Conservation (phyloP, 805 yeast species). For the Pichia occidentalis region DNA sequence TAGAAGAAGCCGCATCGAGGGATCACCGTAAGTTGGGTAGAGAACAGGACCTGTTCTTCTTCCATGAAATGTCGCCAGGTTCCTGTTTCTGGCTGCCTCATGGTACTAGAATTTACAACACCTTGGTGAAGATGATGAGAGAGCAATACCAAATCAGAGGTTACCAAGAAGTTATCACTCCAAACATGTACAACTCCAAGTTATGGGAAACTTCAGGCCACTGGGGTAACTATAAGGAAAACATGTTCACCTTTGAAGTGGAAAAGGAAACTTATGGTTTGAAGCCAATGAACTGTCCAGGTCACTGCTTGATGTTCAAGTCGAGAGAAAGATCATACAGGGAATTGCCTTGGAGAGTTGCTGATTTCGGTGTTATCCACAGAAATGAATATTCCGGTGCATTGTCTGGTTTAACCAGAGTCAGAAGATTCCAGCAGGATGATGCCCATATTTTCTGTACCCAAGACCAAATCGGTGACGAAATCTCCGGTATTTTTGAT, state of each 20-base stretch:
- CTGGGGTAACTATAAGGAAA: conserved; percentile 96
- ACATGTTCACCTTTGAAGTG: conserved; percentile 94
- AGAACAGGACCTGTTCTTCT: conserved; percentile 92
- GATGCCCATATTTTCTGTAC: conserved; percentile 98
- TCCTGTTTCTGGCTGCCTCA: conserved; percentile 98
- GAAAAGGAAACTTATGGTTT: conserved; percentile 94
- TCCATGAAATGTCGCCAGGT: conserved; percentile 97
- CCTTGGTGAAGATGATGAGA: conserved; percentile 73
- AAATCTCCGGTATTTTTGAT: conserved; percentile 78
- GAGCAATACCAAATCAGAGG: conserved; percentile 88
- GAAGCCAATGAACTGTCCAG: conserved; percentile 74
- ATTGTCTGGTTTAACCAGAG: conserved; percentile 89
- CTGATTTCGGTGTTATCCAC: conserved; percentile 96
- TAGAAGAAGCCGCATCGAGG: conserved; percentile 93
- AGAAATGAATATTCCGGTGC: conserved; percentile 97
- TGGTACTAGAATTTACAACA: conserved; percentile 95
- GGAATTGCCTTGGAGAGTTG: conserved; percentile 98
- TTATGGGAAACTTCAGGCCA: conserved; percentile 99
- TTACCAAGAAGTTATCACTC: conserved; percentile 96
- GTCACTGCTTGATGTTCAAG: conserved; percentile 87
- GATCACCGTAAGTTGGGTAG: conserved; percentile 95
- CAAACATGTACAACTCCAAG: conserved; percentile 96
- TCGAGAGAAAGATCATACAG: conserved; percentile 91
- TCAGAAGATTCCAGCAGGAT: conserved; percentile 98
- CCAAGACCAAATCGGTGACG: conserved; percentile 80